Evolutionary conservation across 2,329 filamentous ascomycete species (phyloP).

Genomic region (Neonectria faginata): DNA sequence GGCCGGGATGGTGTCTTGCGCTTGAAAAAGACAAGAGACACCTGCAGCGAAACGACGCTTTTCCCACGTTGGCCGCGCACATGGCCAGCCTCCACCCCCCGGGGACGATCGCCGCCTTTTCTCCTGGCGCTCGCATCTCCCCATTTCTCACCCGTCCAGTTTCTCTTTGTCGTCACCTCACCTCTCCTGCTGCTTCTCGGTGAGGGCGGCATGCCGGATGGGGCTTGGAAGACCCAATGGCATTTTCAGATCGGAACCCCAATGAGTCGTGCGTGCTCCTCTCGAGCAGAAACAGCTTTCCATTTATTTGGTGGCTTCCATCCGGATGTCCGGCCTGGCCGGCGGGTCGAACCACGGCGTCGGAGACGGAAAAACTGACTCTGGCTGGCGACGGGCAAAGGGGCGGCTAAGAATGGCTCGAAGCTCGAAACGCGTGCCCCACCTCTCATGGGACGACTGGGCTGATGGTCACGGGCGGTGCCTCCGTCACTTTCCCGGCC

Average conservation of each 20-base stretch:
- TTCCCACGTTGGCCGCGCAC: conserved; percentile 16
- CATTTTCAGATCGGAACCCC: conserved; percentile 14
- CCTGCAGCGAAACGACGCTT: conserved; percentile 8
- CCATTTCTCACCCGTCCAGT: conserved; percentile 2
- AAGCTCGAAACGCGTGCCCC: conserved; percentile 8
- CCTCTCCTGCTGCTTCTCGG: conserved; percentile 6
- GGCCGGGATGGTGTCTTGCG: not conserved
- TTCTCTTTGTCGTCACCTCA: conserved; percentile 5
- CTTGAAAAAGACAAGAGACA: conserved; percentile 7
- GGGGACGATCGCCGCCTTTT: conserved; percentile 2
- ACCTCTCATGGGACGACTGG: conserved; percentile 1
- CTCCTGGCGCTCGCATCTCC: conserved; percentile 2
- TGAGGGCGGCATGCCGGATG: conserved; percentile 1
- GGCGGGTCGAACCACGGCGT: conserved; percentile 9
- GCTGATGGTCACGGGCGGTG: conserved; percentile 6
- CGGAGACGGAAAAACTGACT: not conserved
- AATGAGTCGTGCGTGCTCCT: conserved; percentile 1
- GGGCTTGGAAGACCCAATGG: conserved; percentile 12
- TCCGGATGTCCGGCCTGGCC: conserved; percentile 4
- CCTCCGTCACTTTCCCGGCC: not conserved
- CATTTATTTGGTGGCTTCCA: conserved; percentile 18
- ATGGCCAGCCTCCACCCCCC: conserved; percentile 16
- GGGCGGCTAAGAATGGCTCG: not conserved
- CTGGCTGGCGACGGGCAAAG: not conserved
- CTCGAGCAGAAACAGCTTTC: conserved; percentile 11